Conservation (phyloP, 331 rosid genomes). For the Phaseolus coccineus region DNA sequence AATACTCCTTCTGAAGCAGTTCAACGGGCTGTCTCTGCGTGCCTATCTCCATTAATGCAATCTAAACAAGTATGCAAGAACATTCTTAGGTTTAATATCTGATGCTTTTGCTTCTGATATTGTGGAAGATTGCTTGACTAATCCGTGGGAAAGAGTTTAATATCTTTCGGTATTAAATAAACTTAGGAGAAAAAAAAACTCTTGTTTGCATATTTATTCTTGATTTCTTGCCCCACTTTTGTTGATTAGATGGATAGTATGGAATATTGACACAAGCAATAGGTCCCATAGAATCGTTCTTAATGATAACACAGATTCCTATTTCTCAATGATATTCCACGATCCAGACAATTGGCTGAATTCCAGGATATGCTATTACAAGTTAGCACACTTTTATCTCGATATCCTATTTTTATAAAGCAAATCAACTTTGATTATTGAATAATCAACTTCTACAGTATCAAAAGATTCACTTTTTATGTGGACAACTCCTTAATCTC, state of each 20-base stretch:
- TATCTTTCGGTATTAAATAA: not conserved
- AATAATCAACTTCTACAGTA: too few species aligned
- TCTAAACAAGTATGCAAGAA: slow-evolving; percentile 78
- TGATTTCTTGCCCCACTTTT: slow-evolving; percentile 5
- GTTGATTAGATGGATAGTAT: not conserved
- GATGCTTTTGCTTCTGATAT: slow-evolving; percentile 33
- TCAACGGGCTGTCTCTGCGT: slow-evolving; percentile 91
- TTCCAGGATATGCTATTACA: too few species aligned
- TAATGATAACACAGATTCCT: not conserved
- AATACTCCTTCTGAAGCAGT: slow-evolving; percentile 99
- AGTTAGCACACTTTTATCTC: too few species aligned
- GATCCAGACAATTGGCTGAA: too few species aligned
- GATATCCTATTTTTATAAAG: too few species aligned
- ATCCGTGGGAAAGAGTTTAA: not conserved
- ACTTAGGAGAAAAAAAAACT: not conserved
- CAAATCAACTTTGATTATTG: too few species aligned
- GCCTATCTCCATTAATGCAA: slow-evolving; percentile 93
- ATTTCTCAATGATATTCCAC: too few species aligned
- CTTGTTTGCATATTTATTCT: not conserved
- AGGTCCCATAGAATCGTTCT: slow-evolving; percentile 1
- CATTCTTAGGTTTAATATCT: slow-evolving; percentile 21
- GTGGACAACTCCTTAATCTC: too few species aligned
- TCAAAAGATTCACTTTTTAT: too few species aligned
- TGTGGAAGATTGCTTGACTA: slow-evolving; percentile 6
- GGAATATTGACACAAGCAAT: not conserved